A percentile compares a stretch with the other conserved stretches of the same genome.
These are phyloP conservation scores for Amanita jacksonii DNA, from an alignment of 768 basidiomycete species.

Conservation along the genomic window DNA sequence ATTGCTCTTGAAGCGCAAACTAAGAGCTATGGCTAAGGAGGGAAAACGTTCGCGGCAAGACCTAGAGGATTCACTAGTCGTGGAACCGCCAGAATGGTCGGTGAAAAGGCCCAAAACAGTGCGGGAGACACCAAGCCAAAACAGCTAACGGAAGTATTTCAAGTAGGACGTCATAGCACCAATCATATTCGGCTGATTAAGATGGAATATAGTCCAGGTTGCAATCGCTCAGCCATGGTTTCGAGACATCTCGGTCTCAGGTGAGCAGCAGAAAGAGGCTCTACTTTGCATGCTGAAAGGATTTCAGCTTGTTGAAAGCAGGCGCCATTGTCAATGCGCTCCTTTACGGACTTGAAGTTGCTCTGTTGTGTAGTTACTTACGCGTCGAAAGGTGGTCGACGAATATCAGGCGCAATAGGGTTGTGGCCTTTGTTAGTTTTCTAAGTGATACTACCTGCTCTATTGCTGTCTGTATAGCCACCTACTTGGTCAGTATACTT, in stretches of 20 bases:
- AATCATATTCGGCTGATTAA: background rate
- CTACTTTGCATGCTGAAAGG: background rate
- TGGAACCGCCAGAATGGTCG: background rate
- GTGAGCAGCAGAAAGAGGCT: background rate
- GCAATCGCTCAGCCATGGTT: background rate
- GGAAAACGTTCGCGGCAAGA: background rate
- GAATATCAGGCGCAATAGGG: background rate
- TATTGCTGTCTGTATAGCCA: background rate
- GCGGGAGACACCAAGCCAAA: too few relatives aligned
- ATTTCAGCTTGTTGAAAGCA: background rate
- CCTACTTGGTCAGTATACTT: constrained; percentile 4
- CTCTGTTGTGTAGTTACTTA: background rate
- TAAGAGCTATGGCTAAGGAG: background rate
- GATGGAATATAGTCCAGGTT: background rate
- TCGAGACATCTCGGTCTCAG: background rate
- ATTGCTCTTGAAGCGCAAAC: background rate
- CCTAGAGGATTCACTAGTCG: background rate
- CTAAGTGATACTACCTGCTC: background rate
- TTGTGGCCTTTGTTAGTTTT: background rate
- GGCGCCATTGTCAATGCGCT: background rate
- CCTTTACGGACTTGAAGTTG: constrained; percentile 2
- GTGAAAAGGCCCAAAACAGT: too few relatives aligned
- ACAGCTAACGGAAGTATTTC: constrained; percentile 1
- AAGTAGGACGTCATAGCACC: constrained; percentile 1
- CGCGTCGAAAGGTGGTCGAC: background rate